Conservation (phyloP, 2,329 filamentous ascomycete species). For the Cladosporium cucumerinum region DNA sequence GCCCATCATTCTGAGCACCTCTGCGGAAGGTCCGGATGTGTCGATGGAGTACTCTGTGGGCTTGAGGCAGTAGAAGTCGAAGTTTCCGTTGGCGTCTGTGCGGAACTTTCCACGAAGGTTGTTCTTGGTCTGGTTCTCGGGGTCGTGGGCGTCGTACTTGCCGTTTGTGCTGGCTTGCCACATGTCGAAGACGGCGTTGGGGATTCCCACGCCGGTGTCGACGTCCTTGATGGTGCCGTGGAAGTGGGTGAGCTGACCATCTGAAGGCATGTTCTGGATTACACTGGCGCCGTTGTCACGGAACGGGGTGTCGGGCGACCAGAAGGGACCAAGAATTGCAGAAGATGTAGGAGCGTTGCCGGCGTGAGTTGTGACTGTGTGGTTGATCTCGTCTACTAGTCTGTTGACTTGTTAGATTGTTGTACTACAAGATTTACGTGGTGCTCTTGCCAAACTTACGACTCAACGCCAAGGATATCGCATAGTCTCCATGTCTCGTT, state of each 20-base stretch:
- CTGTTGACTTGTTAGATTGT: background rate
- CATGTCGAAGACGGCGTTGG: conserved; percentile 67
- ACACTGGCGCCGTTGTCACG: conserved; percentile 53
- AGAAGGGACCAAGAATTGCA: conserved; percentile 71
- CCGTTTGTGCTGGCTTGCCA: conserved; percentile 75
- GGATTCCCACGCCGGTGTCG: conserved; percentile 60
- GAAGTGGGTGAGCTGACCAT: conserved; percentile 59
- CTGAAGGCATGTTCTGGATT: conserved; percentile 40
- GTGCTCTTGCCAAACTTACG: conserved; percentile 44
- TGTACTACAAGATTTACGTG: background rate
- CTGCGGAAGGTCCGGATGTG: conserved; percentile 55
- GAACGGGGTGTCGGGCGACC: conserved; percentile 68
- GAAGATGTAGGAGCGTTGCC: conserved; percentile 63
- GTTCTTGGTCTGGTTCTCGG: conserved; percentile 64
- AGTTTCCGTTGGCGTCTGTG: conserved; percentile 63
- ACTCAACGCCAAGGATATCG: conserved; percentile 58
- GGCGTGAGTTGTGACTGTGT: conserved; percentile 54
- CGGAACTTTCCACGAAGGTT: conserved; percentile 71
- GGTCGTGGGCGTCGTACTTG: conserved; percentile 54
- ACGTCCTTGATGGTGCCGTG: conserved; percentile 60
- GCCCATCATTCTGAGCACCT: conserved; percentile 56
- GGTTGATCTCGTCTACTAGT: conserved; percentile 38
- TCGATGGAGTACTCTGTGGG: conserved; percentile 53
- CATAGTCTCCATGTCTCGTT: conserved; percentile 60
- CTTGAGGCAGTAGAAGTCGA: conserved; percentile 46